Evolutionary conservation across 805 yeast species (phyloP).

Genomic region (Clavispora santaluciae): DNA sequence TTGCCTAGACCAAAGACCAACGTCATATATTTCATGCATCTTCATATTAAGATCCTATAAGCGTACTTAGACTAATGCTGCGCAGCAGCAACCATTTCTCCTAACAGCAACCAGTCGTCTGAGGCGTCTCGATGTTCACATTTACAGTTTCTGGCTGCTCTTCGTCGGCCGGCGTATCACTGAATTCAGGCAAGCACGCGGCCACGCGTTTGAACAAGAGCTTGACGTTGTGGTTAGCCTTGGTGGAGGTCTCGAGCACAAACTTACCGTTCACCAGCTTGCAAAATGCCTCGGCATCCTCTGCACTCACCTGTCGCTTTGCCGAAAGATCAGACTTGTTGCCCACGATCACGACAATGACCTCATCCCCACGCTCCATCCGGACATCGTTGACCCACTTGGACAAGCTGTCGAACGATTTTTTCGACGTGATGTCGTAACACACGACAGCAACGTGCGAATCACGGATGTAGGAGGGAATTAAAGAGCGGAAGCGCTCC

Average conservation of each 20-base stretch:
- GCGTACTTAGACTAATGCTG: not conserved
- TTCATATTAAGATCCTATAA: not conserved
- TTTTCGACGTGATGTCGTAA: slow-evolving; percentile 84
- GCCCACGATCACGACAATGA: slow-evolving; percentile 85
- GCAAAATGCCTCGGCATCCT: slow-evolving; percentile 81
- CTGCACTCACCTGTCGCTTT: slow-evolving; percentile 73
- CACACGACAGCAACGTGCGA: slow-evolving; percentile 96
- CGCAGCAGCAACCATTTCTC: not conserved
- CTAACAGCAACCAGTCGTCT: slow-evolving; percentile 11
- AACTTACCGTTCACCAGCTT: slow-evolving; percentile 68
- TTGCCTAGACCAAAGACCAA: not conserved
- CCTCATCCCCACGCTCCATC: slow-evolving; percentile 88
- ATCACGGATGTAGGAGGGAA: slow-evolving; percentile 94
- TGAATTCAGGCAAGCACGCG: slow-evolving; percentile 79
- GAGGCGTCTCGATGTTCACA: slow-evolving; percentile 28
- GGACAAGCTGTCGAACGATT: slow-evolving; percentile 75
- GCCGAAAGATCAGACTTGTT: slow-evolving; percentile 80
- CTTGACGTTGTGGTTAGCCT: slow-evolving; percentile 92
- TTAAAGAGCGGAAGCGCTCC: slow-evolving; percentile 89
- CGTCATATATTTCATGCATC: not conserved
- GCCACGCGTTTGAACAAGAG: slow-evolving; percentile 86
- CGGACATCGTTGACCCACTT: slow-evolving; percentile 95
- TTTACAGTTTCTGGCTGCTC: slow-evolving; percentile 34
- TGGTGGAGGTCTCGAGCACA: slow-evolving; percentile 90
- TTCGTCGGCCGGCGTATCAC: slow-evolving; percentile 14